Conservation (phyloP, 768 basidiomycete species). For the Leucocoprinus leucothites region DNA sequence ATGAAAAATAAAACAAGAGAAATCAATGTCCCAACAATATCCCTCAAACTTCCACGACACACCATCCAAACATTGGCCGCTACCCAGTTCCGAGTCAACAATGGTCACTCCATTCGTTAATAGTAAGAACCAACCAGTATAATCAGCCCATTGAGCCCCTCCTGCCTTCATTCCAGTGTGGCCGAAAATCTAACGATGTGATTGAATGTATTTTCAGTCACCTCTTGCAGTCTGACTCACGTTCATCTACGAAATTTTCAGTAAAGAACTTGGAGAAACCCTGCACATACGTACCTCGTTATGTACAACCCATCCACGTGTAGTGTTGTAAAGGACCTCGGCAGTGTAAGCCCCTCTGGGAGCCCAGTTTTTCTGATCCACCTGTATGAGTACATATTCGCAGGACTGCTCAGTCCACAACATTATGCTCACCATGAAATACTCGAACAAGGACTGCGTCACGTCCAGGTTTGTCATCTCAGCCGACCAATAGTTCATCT, state of each 20-base stretch:
- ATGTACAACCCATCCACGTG: slow-evolving; percentile 75
- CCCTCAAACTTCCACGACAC: too few relatives aligned
- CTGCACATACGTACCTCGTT: slow-evolving; percentile 51
- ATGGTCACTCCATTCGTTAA: neutral
- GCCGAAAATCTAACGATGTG: slow-evolving; percentile 57
- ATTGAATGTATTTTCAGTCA: neutral
- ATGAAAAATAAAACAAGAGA: too few relatives aligned
- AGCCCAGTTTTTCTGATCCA: slow-evolving; percentile 64
- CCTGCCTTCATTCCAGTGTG: slow-evolving; percentile 74
- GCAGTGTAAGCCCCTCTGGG: slow-evolving; percentile 71
- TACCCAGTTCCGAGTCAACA: slow-evolving; percentile 19
- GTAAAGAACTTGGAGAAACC: too few relatives aligned
- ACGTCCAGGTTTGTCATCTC: slow-evolving; percentile 65
- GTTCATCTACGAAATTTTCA: too few relatives aligned
- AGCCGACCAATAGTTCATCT: slow-evolving; percentile 83
- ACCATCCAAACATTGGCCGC: slow-evolving; percentile 80
- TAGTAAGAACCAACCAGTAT: slow-evolving; percentile 48
- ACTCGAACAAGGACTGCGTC: slow-evolving; percentile 58
- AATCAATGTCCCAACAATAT: too few relatives aligned
- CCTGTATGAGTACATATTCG: neutral
- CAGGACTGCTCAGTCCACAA: neutral
- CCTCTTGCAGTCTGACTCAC: slow-evolving; percentile 29
- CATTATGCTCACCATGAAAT: slow-evolving; percentile 61
- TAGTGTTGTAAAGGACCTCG: slow-evolving; percentile 66
- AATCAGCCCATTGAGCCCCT: slow-evolving; percentile 66